Percentiles rank a stretch among this genome's conserved stretches.
phyloP scores from a whole-genome alignment of 2,329 filamentous ascomycete species.

The Parastagonospora avenae region DNA sequence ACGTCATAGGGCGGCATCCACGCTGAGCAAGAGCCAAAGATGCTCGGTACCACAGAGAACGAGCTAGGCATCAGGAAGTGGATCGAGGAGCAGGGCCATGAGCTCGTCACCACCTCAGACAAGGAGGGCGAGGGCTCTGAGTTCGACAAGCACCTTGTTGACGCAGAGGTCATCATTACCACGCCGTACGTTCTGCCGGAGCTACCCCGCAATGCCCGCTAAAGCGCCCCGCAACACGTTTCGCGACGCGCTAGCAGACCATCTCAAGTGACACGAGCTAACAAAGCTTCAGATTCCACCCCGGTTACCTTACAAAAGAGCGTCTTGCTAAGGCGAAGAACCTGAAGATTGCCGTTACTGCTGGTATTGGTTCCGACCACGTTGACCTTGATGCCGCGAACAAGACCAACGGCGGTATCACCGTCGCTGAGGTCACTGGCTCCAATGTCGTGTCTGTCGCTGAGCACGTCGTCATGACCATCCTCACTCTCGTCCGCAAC shows the following conservation, averaged over 20 bases:
- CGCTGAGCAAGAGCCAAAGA: constrained; percentile 82
- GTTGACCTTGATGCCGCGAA: constrained; percentile 97
- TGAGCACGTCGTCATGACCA: constrained; percentile 99
- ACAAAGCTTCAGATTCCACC: constrained; percentile 76
- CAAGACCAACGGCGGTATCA: constrained; percentile 97
- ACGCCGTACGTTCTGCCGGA: constrained; percentile 70
- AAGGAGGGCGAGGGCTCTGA: constrained; percentile 93
- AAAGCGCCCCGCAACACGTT: constrained; percentile 34
- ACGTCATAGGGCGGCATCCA: constrained; percentile 71
- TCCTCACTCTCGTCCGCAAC: constrained; percentile 94
- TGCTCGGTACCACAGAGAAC: constrained; percentile 96
- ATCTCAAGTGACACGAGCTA: constrained; percentile 18
- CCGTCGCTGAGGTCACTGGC: constrained; percentile 95
- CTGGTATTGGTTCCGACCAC: constrained; percentile 97
- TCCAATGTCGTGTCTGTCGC: constrained; percentile 98
- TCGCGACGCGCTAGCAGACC: constrained; percentile 14
- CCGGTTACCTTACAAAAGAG: constrained; percentile 95
- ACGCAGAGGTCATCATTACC: constrained; percentile 98
- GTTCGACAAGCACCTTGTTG: constrained; percentile 94
- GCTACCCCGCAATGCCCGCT: constrained; percentile 35
- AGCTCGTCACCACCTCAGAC: constrained; percentile 93
- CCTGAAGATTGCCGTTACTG: constrained; percentile 94
- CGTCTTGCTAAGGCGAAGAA: constrained; percentile 98
- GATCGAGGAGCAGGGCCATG: constrained; percentile 97
- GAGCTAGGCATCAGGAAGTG: constrained; percentile 97